phyloP scores from a whole-genome alignment of 352 stramenopile species.

The Phytophthora fragariaefolia region DNA sequence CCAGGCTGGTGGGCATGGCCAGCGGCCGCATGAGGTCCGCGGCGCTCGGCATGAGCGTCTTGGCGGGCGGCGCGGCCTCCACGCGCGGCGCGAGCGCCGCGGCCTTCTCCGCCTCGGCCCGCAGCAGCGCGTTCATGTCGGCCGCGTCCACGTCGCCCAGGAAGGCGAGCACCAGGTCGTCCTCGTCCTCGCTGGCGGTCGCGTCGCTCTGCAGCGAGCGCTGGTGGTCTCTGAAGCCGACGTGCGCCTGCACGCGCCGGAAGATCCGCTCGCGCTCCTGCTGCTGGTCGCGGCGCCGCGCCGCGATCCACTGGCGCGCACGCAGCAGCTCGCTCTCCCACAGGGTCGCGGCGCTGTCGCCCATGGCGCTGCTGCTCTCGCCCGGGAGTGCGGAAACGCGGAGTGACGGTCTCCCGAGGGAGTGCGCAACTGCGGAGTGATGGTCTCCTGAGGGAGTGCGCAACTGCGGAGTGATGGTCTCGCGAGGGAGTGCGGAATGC shows the following conservation, averaged over 20 bases:
- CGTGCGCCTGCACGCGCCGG: conserved; percentile 42
- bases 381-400: no score
- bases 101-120: conserved; percentile 37
- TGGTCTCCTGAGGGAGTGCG: background rate
- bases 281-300: conserved; percentile 23
- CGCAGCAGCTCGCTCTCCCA: conserved; percentile 58
- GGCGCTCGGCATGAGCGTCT: conserved; percentile 16
- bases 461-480: background rate
- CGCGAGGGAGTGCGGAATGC: conserved; percentile 13
- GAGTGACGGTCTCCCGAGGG: background rate
- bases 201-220: conserved; percentile 35
- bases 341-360: conserved; percentile 27
- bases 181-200: conserved; percentile 34
- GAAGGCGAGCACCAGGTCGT: conserved; percentile 59
- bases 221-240: conserved; percentile 52
- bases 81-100: background rate
- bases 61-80: background rate
- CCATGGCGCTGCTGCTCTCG: conserved; percentile 32
- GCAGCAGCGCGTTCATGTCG: conserved; percentile 62
- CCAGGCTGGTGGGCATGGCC: conserved; percentile 42
- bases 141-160: conserved; percentile 53
- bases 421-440: background rate
- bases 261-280: conserved; percentile 29
- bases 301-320: conserved; percentile 41
- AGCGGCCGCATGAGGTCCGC: conserved; percentile 34